Evolutionary conservation across 2,329 filamentous ascomycete species (phyloP), one percentile per base, ranked within the genome.

Genomic region (Botrytis galanthina): DNA sequence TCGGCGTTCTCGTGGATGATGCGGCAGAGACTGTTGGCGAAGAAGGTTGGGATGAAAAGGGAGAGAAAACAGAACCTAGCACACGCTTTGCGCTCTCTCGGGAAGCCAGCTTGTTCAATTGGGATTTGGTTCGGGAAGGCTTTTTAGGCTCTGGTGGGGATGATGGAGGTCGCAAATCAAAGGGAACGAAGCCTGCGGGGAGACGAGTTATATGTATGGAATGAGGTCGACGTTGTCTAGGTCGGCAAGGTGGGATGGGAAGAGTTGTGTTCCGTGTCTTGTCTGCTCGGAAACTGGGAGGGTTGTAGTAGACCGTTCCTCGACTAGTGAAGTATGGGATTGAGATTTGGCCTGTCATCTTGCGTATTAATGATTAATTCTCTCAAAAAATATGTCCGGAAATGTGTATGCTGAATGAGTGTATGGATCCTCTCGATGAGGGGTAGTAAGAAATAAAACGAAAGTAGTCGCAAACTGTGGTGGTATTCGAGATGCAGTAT

Each of bases 181-280:
- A 79, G 4, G 83, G 83, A 5, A 84, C 77, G 64, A 82, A 84
- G 42, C 85, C 80, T 75, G 84, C 61, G 81, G 84, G 75, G 85
- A 87, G 73, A 84, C 85, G 74, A 83, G 79, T 83, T 74, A 89
- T 88, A 79, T 87, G 86, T 74, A 89, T 88, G 60, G 86, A 87
- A 77, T 88, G 86, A 61, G 86, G 87, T 78, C 87, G 83, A 76
- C 86, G 84, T 74, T 81, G 84, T 76, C 87, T 85, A 73, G 83
- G 84, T 78, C 85, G 84, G 79, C 87, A 88, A 76, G 84, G 82
- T 73, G 81, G 83, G 66, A 77, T 80, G 74, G 80, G 84, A 76
- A 82, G 77, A n/a, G 74, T 74, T 39, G 74, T 59, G 42, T 73
- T 61, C 48, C 75, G 75, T 51, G 73, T 46, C 18, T 75, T 73